Evolutionary conservation across 225 moss, liverwort and hornwort genomes (phyloP), one percentile per base, ranked within the genome.

Genomic region (Pleurozium schreberi): DNA sequence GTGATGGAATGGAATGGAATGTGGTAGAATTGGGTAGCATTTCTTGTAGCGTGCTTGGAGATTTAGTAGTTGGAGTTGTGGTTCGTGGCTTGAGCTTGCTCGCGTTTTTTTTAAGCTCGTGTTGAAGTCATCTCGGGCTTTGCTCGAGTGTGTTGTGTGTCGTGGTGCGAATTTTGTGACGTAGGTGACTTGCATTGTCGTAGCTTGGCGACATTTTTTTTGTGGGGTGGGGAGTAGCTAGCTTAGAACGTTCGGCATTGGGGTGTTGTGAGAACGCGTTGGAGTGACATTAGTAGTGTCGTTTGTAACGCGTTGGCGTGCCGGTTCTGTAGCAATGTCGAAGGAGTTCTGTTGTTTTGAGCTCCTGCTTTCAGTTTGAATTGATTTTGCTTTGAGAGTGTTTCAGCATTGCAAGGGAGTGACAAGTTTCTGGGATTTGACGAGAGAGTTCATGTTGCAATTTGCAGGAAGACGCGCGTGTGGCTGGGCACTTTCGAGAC

Each of bases 401-500:
- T 49, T 36, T 18, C 47, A 49, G 88, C 58, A 86, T 65, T 77
- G 86, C 40, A 1, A 43, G 25, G 14, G 34, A 73, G 65, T 64
- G 85, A 28, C 8, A 47, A 69, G 81, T 59, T 80, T 47, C 75
- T 7, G 57, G 53, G 70, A 52, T 52, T 67, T 79, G 80, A 83
- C 62, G 82, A 52, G 74, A 49, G 64, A 5, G 52, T 43, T 60
- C 49, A 7, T 65, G 55, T 36, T 50, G 77, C 31, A 43, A 66
- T 79, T 47, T 82, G 88, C 95, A 95, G 95, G 89, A 95, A 95
- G 68, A 92, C 91, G 82, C 86, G 95, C 50, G 95, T 95, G 34
- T 95, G 95, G 95, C 40, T 95, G 33, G 95, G 95, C 36, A 95
- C 95, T 15, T 95, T 95, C 66, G 95, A 95, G 87, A 93, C 93